These are phyloP conservation scores for Suillus cothurnatus DNA, from an alignment of 768 basidiomycete genomes.

Conservation along the genomic window DNA sequence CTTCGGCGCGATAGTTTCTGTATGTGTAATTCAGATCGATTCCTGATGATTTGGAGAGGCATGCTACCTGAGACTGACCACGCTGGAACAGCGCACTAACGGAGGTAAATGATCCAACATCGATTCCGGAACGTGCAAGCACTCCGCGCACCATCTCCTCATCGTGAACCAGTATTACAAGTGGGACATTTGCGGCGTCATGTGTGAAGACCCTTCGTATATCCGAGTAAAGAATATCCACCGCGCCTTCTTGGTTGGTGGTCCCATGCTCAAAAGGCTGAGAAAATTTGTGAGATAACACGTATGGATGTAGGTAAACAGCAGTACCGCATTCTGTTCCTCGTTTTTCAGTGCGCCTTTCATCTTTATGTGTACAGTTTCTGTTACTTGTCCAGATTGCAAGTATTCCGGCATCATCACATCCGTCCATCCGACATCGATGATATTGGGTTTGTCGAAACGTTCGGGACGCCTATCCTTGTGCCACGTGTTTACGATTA, in stretches of 20 bases:
- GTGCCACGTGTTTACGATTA: slow-evolving; percentile 38
- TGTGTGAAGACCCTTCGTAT: slow-evolving; percentile 25
- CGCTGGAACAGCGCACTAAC: slow-evolving; percentile 28
- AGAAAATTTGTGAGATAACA: slow-evolving; percentile 15
- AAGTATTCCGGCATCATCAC: slow-evolving; percentile 31
- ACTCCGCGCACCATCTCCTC: slow-evolving; percentile 41
- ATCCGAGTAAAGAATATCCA: slow-evolving; percentile 13
- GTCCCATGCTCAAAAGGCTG: slow-evolving; percentile 12
- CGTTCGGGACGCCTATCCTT: slow-evolving; percentile 38
- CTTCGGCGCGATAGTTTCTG: slow-evolving; percentile 12
- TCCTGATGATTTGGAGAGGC: not conserved
- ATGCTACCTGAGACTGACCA: slow-evolving; percentile 8
- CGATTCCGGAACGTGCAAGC: slow-evolving; percentile 44
- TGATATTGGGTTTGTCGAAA: slow-evolving; percentile 31
- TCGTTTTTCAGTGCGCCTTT: slow-evolving; percentile 9
- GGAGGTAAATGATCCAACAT: slow-evolving; percentile 42
- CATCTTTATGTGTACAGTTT: slow-evolving; percentile 24
- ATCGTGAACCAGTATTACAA: slow-evolving; percentile 51
- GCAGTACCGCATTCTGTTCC: slow-evolving; percentile 19
- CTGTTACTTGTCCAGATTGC: slow-evolving; percentile 13
- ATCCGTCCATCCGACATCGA: slow-evolving; percentile 48
- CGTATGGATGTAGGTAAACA: not conserved
- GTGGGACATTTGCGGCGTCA: slow-evolving; percentile 29
- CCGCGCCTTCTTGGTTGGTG: slow-evolving; percentile 9
- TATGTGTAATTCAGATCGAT: slow-evolving; percentile 1